A percentile compares a stretch with the other conserved stretches of the same genome.
These are phyloP conservation scores for Incumbomyces lentus DNA, from an alignment of 2,329 filamentous ascomycete genomes.

Conservation along the genomic window DNA sequence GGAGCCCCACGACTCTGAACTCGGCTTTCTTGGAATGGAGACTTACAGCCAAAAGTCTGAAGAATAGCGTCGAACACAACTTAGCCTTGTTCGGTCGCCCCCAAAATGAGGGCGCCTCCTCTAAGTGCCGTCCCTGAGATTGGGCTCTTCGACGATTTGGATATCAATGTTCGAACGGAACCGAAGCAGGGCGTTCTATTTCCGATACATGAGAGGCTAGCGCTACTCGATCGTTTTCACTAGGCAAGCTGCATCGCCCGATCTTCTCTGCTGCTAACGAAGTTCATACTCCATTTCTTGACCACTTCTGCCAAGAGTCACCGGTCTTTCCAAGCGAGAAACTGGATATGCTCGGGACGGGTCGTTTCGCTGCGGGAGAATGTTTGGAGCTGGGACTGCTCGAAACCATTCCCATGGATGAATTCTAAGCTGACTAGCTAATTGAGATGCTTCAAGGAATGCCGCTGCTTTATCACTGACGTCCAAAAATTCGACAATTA, in stretches of 20 bases:
- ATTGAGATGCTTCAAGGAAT: conserved; percentile 7
- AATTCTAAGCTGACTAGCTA: conserved; percentile 6
- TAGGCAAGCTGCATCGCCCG: conserved; percentile 8
- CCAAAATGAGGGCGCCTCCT: neutral
- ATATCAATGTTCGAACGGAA: conserved; percentile 11
- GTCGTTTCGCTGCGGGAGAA: conserved; percentile 1
- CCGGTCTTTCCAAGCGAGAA: neutral
- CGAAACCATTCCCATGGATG: conserved; percentile 4
- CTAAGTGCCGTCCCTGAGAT: neutral
- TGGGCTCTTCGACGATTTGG: neutral
- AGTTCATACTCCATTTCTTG: neutral
- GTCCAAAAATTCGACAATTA: conserved; percentile 6
- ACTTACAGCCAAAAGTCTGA: conserved; percentile 8
- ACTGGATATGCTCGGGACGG: no score
- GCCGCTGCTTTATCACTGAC: conserved; percentile 6
- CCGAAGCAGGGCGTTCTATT: conserved; percentile 5
- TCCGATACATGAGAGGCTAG: neutral
- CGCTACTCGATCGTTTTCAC: conserved; percentile 4
- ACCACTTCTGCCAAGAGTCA: neutral
- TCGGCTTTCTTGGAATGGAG: no score
- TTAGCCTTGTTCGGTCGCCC: neutral
- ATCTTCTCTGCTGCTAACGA: conserved; percentile 9
- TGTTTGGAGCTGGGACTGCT: conserved; percentile 3
- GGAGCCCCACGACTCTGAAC: no score
- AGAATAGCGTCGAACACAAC: conserved; percentile 8